These are phyloP conservation scores for Colletotrichum sp. DNA, from an alignment of 2,329 filamentous ascomycete species.

Conservation along the genomic window DNA sequence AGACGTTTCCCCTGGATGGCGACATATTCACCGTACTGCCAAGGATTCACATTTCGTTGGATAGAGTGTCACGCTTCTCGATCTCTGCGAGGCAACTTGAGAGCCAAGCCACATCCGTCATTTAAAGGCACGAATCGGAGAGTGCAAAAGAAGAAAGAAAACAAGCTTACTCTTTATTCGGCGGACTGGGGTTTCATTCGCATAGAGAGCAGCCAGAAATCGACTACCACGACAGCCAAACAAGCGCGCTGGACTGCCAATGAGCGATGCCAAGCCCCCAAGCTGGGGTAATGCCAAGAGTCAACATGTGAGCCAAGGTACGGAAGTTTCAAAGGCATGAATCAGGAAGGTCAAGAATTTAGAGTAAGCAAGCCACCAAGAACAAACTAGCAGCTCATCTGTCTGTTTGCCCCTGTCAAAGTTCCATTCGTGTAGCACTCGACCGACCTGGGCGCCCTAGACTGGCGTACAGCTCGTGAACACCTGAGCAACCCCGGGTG, in stretches of 20 bases:
- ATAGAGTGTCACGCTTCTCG: neutral
- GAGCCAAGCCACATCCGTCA: neutral
- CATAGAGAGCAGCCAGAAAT: neutral
- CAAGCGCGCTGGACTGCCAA: neutral
- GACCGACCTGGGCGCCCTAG: neutral
- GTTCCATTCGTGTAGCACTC: slow-evolving; percentile 7
- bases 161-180: neutral
- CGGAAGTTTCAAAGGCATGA: slow-evolving; percentile 15
- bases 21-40: neutral
- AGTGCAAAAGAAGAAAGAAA: neutral
- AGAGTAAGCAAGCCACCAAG: neutral
- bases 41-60: neutral
- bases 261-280: neutral
- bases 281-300: neutral
- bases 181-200: neutral
- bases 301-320: slow-evolving; percentile 7
- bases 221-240: neutral
- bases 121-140: neutral
- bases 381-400: neutral
- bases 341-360: neutral
- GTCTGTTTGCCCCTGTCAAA: neutral
- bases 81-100: neutral
- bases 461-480: neutral
- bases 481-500: neutral
- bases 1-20: slow-evolving; percentile 1